Evolutionary conservation across 2,329 filamentous ascomycete genomes (phyloP).

Genomic region (Exophiala viscosa): DNA sequence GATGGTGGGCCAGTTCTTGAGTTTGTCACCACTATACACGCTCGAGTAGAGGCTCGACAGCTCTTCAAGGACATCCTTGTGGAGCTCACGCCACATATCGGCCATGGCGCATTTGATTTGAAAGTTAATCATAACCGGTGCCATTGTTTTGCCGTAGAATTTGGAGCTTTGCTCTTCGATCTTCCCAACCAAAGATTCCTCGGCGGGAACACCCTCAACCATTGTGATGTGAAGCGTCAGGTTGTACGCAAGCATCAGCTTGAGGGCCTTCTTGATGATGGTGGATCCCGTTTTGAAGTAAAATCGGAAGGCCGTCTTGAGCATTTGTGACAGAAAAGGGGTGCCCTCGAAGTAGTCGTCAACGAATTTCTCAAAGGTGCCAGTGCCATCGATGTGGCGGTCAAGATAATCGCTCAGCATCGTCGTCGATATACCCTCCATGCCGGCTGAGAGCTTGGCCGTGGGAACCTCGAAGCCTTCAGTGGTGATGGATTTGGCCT

Average conservation of each 20-base stretch:
- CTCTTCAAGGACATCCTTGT: slow-evolving; percentile 94
- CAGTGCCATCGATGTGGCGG: slow-evolving; percentile 86
- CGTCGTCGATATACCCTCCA: slow-evolving; percentile 77
- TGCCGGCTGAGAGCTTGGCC: slow-evolving; percentile 81
- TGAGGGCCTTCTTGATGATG: slow-evolving; percentile 90
- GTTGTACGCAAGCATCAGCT: slow-evolving; percentile 93
- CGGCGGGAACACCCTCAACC: slow-evolving; percentile 81
- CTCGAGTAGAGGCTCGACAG: slow-evolving; percentile 91
- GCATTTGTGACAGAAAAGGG: slow-evolving; percentile 88
- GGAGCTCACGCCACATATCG: slow-evolving; percentile 96
- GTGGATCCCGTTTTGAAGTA: slow-evolving; percentile 83
- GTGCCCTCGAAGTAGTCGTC: slow-evolving; percentile 96
- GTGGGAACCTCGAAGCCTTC: slow-evolving; percentile 82
- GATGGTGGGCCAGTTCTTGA: slow-evolving; percentile 99
- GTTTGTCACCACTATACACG: slow-evolving; percentile 92
- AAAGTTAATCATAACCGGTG: slow-evolving; percentile 99
- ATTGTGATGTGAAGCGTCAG: slow-evolving; percentile 91
- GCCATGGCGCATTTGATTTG: slow-evolving; percentile 97
- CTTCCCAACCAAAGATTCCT: slow-evolving; percentile 72
- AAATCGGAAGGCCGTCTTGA: slow-evolving; percentile 93
- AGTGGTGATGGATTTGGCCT: slow-evolving; percentile 66
- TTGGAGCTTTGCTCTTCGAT: slow-evolving; percentile 83
- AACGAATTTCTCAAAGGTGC: slow-evolving; percentile 86
- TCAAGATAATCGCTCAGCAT: slow-evolving; percentile 89
- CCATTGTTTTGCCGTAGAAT: slow-evolving; percentile 84